Base-by-base conservation (phyloP, 2,329 filamentous ascomycete species). In the Aquanectria penicillioides region DNA sequence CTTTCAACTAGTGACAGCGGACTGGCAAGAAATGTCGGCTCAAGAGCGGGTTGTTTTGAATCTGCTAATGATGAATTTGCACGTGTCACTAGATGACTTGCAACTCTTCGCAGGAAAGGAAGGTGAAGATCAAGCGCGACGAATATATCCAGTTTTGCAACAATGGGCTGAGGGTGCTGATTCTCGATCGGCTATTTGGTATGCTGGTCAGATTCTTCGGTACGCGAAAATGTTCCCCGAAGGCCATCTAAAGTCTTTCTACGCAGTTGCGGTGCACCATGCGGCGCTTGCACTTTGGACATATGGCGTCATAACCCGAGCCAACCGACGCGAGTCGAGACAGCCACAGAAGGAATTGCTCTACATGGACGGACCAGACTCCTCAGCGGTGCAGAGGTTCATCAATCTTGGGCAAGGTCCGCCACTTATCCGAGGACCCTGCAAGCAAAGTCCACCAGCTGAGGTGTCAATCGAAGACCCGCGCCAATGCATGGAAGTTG, bases 51-150 rank as follows among this genome's bases (percentile, higher is more conserved):
- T 85, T 13, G 69, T 84, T n/a, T 68, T 83, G 8, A 79, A 84
- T 65, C 76, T 89, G 1, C 77, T 89, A 10, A 76, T 87, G 55
- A 83, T 90, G 79, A 84, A 89, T 66, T 77, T 90, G 5, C 84
- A 90, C 69, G 81, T 88, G 37, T 86, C 86, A 0, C 75, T 90
- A 3, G 84, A 89, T 62, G 87, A 90, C 56, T 76, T 91, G 13
- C 87, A 90, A 66, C 80, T 88, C 4, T 90, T 91, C 63, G 85
- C 86, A 0, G 89, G 89, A 5, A 87, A 89, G 37, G 87, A 89
- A 62, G 88, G 86, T 20, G 84, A 88, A 60, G 87, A 89, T 28
- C 86, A 90, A 69, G 88, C 88, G 4, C 80, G 84, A 4, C 75
- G 82, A 6, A 80, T 87, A 12, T 88, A 87, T 61, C 82, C 85